Conservation (phyloP, 2,329 filamentous ascomycete species). For the Pseudocercospora cruenta region DNA sequence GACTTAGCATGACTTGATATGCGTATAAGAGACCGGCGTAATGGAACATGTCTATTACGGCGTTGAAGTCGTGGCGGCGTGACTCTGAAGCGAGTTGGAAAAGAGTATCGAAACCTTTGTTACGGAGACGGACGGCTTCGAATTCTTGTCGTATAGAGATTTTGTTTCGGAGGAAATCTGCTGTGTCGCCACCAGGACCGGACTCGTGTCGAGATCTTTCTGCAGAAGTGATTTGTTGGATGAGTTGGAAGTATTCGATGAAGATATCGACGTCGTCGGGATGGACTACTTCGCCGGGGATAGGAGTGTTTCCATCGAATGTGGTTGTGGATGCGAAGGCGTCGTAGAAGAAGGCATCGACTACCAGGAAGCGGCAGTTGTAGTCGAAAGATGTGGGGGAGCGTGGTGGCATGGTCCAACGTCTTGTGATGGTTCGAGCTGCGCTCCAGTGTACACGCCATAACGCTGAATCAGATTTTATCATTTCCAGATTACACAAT, state of each 20-base stretch:
- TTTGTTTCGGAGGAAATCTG: constrained; percentile 6
- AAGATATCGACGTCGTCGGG: constrained; percentile 11
- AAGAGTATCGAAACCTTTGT: neutral
- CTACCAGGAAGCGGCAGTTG: constrained; percentile 9
- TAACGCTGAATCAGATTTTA: constrained; percentile 13
- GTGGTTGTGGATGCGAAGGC: constrained; percentile 9
- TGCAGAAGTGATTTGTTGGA: constrained; percentile 12
- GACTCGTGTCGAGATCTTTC: constrained; percentile 8
- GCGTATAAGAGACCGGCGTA: constrained; percentile 10
- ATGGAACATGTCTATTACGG: neutral
- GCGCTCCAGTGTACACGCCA: constrained; percentile 20
- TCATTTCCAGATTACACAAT: constrained; percentile 19
- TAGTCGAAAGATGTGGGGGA: constrained; percentile 1
- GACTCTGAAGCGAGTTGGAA: constrained; percentile 14
- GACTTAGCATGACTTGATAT: constrained; percentile 9
- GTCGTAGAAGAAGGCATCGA: constrained; percentile 14
- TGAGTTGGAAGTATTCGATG: constrained; percentile 8
- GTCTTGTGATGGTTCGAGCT: constrained; percentile 14
- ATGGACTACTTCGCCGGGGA: constrained; percentile 11
- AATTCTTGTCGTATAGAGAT: constrained; percentile 5
- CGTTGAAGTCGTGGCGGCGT: constrained; percentile 8
- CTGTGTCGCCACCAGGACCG: neutral
- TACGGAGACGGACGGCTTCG: neutral
- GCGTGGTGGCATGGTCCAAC: constrained; percentile 13
- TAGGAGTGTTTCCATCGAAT: constrained; percentile 11